These are phyloP conservation scores for Lichtheimia ornata DNA, from an alignment of 371 early-diverging fungal genomes.

Conservation along the genomic window DNA sequence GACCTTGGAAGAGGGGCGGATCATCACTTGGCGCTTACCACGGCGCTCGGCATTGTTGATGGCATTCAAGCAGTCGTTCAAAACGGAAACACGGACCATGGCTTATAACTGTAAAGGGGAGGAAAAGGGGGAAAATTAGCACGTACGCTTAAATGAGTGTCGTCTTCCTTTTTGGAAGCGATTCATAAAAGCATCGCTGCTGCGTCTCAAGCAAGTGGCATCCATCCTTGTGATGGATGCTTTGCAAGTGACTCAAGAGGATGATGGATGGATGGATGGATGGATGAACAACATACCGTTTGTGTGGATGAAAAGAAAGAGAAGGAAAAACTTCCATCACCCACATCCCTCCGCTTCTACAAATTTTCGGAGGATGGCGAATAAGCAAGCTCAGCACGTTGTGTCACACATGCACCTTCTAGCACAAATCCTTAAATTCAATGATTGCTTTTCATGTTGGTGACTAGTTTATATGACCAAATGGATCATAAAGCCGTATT, in stretches of 20 bases:
- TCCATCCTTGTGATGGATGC: neutral
- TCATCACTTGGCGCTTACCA: constrained; percentile 95
- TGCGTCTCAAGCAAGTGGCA: constrained; percentile 3
- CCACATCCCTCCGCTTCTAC: no score
- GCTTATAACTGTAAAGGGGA: neutral
- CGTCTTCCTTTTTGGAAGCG: constrained; percentile 7
- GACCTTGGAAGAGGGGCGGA: constrained; percentile 96
- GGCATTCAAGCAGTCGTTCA: constrained; percentile 93
- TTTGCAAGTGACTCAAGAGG: constrained; percentile 15
- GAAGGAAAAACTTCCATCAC: no score
- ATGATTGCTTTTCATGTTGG: no score
- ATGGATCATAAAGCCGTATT: no score
- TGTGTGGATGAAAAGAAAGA: constrained; percentile 1
- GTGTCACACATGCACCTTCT: no score
- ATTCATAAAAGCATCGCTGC: constrained; percentile 10
- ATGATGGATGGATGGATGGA: constrained; percentile 17
- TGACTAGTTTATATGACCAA: no score
- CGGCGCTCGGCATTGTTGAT: constrained; percentile 81
- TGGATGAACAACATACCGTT: constrained; percentile 6
- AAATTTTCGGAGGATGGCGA: no score
- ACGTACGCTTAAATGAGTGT: constrained; percentile 25
- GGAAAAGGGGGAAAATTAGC: constrained; percentile 1
- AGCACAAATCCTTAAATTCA: no score
- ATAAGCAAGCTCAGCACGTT: no score
- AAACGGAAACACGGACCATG: constrained; percentile 36